phyloP scores from a whole-genome alignment of 352 stramenopile genomes.

The Globisporangium lucens region DNA sequence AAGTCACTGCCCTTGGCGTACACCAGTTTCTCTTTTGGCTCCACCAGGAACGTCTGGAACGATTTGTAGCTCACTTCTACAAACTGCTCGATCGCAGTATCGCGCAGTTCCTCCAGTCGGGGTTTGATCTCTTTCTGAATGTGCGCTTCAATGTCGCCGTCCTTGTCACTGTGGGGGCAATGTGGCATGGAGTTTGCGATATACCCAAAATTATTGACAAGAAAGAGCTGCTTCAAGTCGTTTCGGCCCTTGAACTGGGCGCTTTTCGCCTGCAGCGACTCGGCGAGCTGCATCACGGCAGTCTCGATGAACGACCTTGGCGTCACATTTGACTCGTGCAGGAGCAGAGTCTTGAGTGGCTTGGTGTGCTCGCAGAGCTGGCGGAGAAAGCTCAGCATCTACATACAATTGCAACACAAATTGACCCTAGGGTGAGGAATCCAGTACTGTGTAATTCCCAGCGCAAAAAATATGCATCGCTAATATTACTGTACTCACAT shows the following conservation, averaged over 20 bases:
- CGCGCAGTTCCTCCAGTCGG: slow-evolving; percentile 77
- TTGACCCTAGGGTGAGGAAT: too few relatives aligned
- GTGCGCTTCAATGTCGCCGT: slow-evolving; percentile 40
- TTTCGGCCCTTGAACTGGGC: slow-evolving; percentile 49
- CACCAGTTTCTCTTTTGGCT: slow-evolving; percentile 84
- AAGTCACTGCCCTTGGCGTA: slow-evolving; percentile 82
- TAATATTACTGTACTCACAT: slow-evolving; percentile 31
- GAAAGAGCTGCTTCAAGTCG: slow-evolving; percentile 84
- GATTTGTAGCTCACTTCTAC: slow-evolving; percentile 71
- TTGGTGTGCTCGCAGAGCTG: slow-evolving; percentile 69
- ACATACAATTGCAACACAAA: neutral
- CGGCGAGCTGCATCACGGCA: slow-evolving; percentile 64
- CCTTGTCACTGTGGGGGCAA: slow-evolving; percentile 34
- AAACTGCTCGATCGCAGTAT: slow-evolving; percentile 82
- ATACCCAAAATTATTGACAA: slow-evolving; percentile 94
- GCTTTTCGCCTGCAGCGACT: slow-evolving; percentile 50
- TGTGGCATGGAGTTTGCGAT: slow-evolving; percentile 75
- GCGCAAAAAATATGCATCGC: too few relatives aligned
- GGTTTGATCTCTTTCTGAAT: slow-evolving; percentile 75
- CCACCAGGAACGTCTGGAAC: slow-evolving; percentile 61
- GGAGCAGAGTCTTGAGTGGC: slow-evolving; percentile 52
- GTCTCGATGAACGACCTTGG: slow-evolving; percentile 58
- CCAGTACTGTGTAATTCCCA: too few relatives aligned
- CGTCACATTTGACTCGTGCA: slow-evolving; percentile 49
- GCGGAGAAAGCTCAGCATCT: slow-evolving; percentile 77